A percentile compares a stretch with the other conserved stretches of the same genome.
These are phyloP conservation scores for Suhomyces anneliseae DNA, from an alignment of 1,139 yeast species.

Conservation along the genomic window DNA sequence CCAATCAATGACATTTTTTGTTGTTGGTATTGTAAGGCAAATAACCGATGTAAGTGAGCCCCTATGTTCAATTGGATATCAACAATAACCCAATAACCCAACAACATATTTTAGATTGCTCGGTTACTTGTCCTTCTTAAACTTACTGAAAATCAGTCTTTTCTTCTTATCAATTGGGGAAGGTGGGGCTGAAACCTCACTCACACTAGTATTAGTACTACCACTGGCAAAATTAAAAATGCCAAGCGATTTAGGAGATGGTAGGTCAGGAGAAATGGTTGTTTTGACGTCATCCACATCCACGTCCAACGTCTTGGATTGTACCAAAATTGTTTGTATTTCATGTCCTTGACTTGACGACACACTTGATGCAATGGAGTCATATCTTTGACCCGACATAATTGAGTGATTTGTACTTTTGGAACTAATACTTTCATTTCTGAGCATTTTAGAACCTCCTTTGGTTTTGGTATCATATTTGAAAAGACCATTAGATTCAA, in stretches of 20 bases:
- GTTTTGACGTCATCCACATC: constrained; percentile 2
- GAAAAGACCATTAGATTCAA: constrained; percentile 4
- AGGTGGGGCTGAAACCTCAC: constrained; percentile 1
- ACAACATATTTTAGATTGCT: too few species aligned
- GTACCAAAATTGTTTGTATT: not conserved
- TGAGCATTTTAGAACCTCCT: not conserved
- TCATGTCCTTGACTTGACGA: constrained; percentile 3
- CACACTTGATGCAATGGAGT: constrained; percentile 11
- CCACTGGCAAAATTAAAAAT: not conserved
- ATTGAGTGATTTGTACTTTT: constrained; percentile 13
- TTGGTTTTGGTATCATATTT: constrained; percentile 3
- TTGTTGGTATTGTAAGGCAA: too few species aligned
- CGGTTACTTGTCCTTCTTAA: constrained; percentile 9
- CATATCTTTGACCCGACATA: constrained; percentile 14
- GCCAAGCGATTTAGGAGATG: not conserved
- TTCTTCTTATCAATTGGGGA: constrained; percentile 8
- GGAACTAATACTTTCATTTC: constrained; percentile 13
- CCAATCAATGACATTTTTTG: too few species aligned
- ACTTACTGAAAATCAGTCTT: constrained; percentile 16
- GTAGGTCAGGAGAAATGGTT: not conserved
- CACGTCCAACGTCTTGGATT: not conserved
- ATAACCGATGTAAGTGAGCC: too few species aligned
- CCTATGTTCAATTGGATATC: too few species aligned
- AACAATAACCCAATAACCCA: too few species aligned
- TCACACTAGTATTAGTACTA: constrained; percentile 1